Evolutionary conservation across 2,329 filamentous ascomycete genomes (phyloP).

Genomic region (Chaetothyriales sp.): DNA sequence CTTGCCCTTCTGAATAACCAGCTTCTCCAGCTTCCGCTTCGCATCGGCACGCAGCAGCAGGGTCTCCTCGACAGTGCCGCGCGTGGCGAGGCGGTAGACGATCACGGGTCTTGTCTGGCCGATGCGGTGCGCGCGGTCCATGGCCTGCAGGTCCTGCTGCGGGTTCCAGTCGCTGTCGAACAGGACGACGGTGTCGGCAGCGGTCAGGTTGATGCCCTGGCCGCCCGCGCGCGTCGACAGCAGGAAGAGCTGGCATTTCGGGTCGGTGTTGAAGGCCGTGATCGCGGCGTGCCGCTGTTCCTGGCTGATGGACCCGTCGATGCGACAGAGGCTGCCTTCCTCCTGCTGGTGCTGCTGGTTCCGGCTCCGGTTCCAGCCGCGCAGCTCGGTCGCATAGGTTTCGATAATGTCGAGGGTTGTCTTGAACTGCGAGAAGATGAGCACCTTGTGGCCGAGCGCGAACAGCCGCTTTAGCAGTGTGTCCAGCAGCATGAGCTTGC

Average conservation of each 20-base stretch:
- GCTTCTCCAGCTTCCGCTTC: slow-evolving; percentile 80
- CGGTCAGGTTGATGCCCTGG: slow-evolving; percentile 85
- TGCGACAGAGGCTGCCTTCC: slow-evolving; percentile 45
- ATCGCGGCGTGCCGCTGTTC: slow-evolving; percentile 56
- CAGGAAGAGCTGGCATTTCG: slow-evolving; percentile 60
- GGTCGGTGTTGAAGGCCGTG: slow-evolving; percentile 53
- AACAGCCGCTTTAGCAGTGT: slow-evolving; percentile 66
- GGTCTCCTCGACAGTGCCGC: slow-evolving; percentile 79
- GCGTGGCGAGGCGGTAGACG: slow-evolving; percentile 84
- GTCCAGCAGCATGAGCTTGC: slow-evolving; percentile 92
- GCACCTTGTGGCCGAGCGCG: slow-evolving; percentile 62
- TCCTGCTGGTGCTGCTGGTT: too few species aligned
- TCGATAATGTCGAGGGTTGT: slow-evolving; percentile 83
- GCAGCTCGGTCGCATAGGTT: slow-evolving; percentile 66
- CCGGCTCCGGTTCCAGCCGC: slow-evolving; percentile 53
- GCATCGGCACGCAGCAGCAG: slow-evolving; percentile 76
- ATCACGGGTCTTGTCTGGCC: slow-evolving; percentile 85
- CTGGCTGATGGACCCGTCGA: slow-evolving; percentile 77
- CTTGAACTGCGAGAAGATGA: slow-evolving; percentile 95
- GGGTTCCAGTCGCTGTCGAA: slow-evolving; percentile 92
- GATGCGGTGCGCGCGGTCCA: slow-evolving; percentile 88
- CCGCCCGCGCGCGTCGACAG: slow-evolving; percentile 83
- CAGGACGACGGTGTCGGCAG: slow-evolving; percentile 80
- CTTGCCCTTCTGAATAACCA: slow-evolving; percentile 87
- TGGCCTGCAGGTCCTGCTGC: slow-evolving; percentile 89